phyloP scores from a whole-genome alignment of 495 filamentous ascomycete genomes.

The Pseudevernia furfuracea region DNA sequence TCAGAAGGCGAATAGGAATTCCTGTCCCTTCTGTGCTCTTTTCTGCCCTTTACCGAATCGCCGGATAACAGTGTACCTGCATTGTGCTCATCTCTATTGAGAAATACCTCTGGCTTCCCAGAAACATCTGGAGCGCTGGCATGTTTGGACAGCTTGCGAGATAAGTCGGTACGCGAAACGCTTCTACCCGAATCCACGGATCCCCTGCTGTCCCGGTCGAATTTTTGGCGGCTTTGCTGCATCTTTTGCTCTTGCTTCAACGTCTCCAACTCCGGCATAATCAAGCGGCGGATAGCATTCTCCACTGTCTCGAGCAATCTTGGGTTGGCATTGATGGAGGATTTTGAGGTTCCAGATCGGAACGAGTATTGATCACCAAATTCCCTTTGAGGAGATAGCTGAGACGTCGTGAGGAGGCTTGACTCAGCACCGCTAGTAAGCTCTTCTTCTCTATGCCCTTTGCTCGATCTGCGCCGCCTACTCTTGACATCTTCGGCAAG shows the following conservation, averaged over 20 bases:
- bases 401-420: slow-evolving; percentile 61
- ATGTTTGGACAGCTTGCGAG: slow-evolving; percentile 57
- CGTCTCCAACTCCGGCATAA: slow-evolving; percentile 83
- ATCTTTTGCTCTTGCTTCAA: slow-evolving; percentile 81
- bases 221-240: slow-evolving; percentile 51
- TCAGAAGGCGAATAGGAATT: slow-evolving; percentile 43
- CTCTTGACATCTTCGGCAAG: slow-evolving; percentile 47
- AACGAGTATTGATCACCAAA: slow-evolving; percentile 70
- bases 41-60: slow-evolving; percentile 45
- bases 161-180: slow-evolving; percentile 51
- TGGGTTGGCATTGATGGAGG: slow-evolving; percentile 81
- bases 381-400: slow-evolving; percentile 58
- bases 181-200: slow-evolving; percentile 55
- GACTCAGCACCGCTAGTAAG: slow-evolving; percentile 62
- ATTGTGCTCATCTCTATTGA: slow-evolving; percentile 54
- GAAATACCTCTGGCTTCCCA: slow-evolving; percentile 54
- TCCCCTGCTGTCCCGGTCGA: slow-evolving; percentile 52
- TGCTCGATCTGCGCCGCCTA: slow-evolving; percentile 55
- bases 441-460: slow-evolving; percentile 55
- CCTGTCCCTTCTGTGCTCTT: slow-evolving; percentile 38
- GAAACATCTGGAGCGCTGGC: slow-evolving; percentile 62
- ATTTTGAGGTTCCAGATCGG: slow-evolving; percentile 67
- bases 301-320: slow-evolving; percentile 92
- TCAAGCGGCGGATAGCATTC: slow-evolving; percentile 86
- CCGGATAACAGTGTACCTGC: slow-evolving; percentile 51